These are phyloP conservation scores for Podaxis pistillaris DNA, from an alignment of 768 basidiomycete genomes.

Conservation along the genomic window DNA sequence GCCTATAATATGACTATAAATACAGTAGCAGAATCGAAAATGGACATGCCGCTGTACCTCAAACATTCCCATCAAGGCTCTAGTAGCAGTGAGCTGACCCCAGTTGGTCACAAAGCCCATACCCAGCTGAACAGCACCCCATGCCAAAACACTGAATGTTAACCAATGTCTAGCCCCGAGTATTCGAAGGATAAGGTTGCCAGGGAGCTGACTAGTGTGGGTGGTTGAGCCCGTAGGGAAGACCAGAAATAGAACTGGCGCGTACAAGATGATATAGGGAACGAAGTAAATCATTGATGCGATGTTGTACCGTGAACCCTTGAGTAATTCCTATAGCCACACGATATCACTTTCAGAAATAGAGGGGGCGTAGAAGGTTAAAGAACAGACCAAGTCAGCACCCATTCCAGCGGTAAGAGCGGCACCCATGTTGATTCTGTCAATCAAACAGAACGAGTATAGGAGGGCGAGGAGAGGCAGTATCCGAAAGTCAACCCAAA, in stretches of 20 bases:
- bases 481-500: slow-evolving; percentile 40
- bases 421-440: slow-evolving; percentile 42
- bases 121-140: slow-evolving; percentile 42
- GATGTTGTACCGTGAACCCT: slow-evolving; percentile 38
- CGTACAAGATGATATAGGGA: slow-evolving; percentile 43
- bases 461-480: slow-evolving; percentile 39
- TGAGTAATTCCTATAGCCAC: slow-evolving; percentile 26
- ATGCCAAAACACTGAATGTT: slow-evolving; percentile 37
- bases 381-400: slow-evolving; percentile 29
- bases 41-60: slow-evolving; percentile 29
- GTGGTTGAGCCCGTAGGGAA: background rate
- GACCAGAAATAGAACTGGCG: background rate
- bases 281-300: slow-evolving; percentile 43
- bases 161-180: slow-evolving; percentile 46
- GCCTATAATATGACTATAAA: slow-evolving; percentile 27
- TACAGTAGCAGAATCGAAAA: background rate
- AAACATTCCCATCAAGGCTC: slow-evolving; percentile 43
- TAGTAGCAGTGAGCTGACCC: slow-evolving; percentile 37
- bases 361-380: background rate
- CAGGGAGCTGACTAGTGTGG: slow-evolving; percentile 40
- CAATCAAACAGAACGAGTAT: slow-evolving; percentile 43
- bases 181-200: slow-evolving; percentile 40
- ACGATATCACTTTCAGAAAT: background rate
- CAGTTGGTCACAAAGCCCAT: slow-evolving; percentile 46
- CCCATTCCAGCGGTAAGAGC: slow-evolving; percentile 46